Base-by-base conservation (phyloP, 306 rosid species). In the Vigna nakashimae region DNA sequence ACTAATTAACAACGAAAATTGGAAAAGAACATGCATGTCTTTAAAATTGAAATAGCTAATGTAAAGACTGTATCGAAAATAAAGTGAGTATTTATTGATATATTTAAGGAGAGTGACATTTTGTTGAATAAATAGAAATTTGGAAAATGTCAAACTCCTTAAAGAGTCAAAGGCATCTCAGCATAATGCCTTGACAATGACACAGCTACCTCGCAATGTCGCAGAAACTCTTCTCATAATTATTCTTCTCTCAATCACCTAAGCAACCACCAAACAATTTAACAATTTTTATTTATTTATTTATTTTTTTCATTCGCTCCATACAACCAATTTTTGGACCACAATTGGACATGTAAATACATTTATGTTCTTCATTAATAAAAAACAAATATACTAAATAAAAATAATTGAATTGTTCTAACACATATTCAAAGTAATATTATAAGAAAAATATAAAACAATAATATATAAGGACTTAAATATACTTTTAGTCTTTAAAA, bases 171-270 rank as follows among this genome's bases (percentile, higher is more conserved):
- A 75, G 62, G 40, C 26, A 50, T 32, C 72, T 13, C 50, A 13
- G 11, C 42, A 62, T 45, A 48, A 50, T 15, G 62, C 62, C 26
- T 62, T 34, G 79, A 75, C 9, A 75, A 63, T 75, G 72, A 60
- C 71, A 30, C 59, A 40, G 32, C 24, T 59, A 10, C 18, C 36
- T 60, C 14, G 59, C 58, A 74, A 60, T 74, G 79, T 46, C 59
- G 70, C 34, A 74, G 62, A 60, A 74, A 4, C 49, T 62, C 40
- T 30, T 3, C 5, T 43, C 5, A 55, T 24, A 38, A 40, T 40
- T 55, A 55, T 73, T 60, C 30, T 26, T 55, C 24, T 42, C 26
- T 72, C 15, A 5, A 38, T 22, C 16, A 72, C 9, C 53, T 17
- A 32, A 38, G 38, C 66, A 72, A 14, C 14, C 52, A 36, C 49